Percentiles rank a stretch among this genome's conserved stretches.
phyloP scores from a whole-genome alignment of 2,329 filamentous ascomycete genomes.

The Berkeleyomyces basicola region DNA sequence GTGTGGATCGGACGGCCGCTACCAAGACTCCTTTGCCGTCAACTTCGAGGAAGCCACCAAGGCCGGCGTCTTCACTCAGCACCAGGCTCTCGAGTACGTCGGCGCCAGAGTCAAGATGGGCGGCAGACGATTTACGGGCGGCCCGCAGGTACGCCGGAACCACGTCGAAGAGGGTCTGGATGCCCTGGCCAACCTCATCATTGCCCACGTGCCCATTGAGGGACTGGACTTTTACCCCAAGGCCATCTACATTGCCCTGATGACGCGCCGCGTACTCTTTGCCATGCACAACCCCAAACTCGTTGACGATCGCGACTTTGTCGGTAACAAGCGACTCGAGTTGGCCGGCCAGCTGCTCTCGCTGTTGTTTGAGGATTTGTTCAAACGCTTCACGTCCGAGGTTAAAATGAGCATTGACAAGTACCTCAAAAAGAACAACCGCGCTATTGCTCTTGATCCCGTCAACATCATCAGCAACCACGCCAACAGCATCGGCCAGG shows the following conservation, averaged over 20 bases:
- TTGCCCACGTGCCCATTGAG: slow-evolving; percentile 84
- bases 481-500: slow-evolving; percentile 73
- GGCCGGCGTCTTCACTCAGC: slow-evolving; percentile 74
- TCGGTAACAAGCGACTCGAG: slow-evolving; percentile 92
- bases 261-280: slow-evolving; percentile 93
- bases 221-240: slow-evolving; percentile 94
- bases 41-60: slow-evolving; percentile 90
- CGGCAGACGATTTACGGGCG: slow-evolving; percentile 39
- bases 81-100: slow-evolving; percentile 88
- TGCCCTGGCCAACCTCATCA: slow-evolving; percentile 78
- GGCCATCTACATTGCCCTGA: slow-evolving; percentile 87
- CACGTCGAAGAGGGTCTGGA: slow-evolving; percentile 85
- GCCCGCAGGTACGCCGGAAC: slow-evolving; percentile 47
- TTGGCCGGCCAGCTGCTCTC: slow-evolving; percentile 87
- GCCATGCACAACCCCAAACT: slow-evolving; percentile 75
- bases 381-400: slow-evolving; percentile 83
- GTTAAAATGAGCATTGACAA: slow-evolving; percentile 93
- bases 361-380: slow-evolving; percentile 88
- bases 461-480: slow-evolving; percentile 70
- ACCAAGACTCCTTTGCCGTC: slow-evolving; percentile 87
- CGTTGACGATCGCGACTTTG: slow-evolving; percentile 92
- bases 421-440: slow-evolving; percentile 81
- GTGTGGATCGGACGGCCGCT: slow-evolving; percentile 68
- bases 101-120: slow-evolving; percentile 79
- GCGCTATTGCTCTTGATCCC: slow-evolving; percentile 76